These are phyloP conservation scores for Trametes pubescens DNA, from an alignment of 1,284 basidiomycete genomes.

Conservation along the genomic window DNA sequence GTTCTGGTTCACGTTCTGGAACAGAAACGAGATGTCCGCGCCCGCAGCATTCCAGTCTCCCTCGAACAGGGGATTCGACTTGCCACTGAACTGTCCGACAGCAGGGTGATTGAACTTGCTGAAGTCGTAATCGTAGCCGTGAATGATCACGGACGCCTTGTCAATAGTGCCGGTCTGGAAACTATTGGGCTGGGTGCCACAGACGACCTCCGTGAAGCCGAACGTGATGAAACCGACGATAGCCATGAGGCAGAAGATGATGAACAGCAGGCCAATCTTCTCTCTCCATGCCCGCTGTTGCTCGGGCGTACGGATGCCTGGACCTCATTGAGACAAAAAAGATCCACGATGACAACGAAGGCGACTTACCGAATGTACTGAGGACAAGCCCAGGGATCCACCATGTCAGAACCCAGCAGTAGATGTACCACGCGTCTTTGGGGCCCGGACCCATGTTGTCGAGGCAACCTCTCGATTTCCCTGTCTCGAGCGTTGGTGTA, in stretches of 20 bases:
- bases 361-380: constrained; percentile 67
- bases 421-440: constrained; percentile 95
- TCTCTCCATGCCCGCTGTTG: constrained; percentile 97
- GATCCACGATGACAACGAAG: background rate
- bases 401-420: constrained; percentile 89
- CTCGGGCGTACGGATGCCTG: constrained; percentile 91
- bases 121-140: constrained; percentile 95
- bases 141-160: constrained; percentile 87
- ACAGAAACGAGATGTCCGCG: constrained; percentile 92
- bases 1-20: constrained; percentile 89
- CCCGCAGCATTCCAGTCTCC: constrained; percentile 82
- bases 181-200: constrained; percentile 84
- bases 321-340: constrained; percentile 16
- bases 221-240: constrained; percentile 98
- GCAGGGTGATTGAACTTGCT: constrained; percentile 85
- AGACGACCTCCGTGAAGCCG: constrained; percentile 97
- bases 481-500: constrained; percentile 45
- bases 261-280: constrained; percentile 92
- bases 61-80: constrained; percentile 83
- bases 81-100: constrained; percentile 76
- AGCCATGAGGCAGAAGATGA: constrained; percentile 88
- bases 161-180: constrained; percentile 84
- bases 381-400: constrained; percentile 83
- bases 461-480: constrained; percentile 65
- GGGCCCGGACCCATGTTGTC: constrained; percentile 85